phyloP scores from a whole-genome alignment of 2,329 filamentous ascomycete species.

The Fusarium neocosmosporiellum region DNA sequence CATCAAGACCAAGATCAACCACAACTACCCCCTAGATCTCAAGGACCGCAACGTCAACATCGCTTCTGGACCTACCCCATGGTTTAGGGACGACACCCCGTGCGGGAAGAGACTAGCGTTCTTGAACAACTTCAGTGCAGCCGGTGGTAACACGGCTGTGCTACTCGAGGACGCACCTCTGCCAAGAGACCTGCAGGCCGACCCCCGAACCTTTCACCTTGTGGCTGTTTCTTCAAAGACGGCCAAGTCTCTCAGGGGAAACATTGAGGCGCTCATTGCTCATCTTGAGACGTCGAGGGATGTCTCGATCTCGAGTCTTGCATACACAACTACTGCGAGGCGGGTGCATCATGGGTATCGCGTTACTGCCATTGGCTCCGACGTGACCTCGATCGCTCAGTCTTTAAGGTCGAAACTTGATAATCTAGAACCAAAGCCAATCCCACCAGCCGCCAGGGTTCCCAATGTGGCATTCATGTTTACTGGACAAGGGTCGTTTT shows the following conservation, averaged over 20 bases:
- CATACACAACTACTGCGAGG: slow-evolving; percentile 76
- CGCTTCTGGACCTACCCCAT: slow-evolving; percentile 63
- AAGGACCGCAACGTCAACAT: slow-evolving; percentile 69
- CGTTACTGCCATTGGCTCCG: slow-evolving; percentile 57
- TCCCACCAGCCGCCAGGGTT: slow-evolving; percentile 23
- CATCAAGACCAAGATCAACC: slow-evolving; percentile 73
- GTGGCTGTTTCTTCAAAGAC: slow-evolving; percentile 69
- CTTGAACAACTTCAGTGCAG: slow-evolving; percentile 78
- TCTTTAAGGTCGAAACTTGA: slow-evolving; percentile 13
- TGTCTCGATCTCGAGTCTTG: slow-evolving; percentile 65
- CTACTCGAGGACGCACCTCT: slow-evolving; percentile 71
- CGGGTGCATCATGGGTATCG: slow-evolving; percentile 70
- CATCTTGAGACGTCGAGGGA: slow-evolving; percentile 65
- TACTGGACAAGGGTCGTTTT: slow-evolving; percentile 58
- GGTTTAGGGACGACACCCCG: slow-evolving; percentile 55
- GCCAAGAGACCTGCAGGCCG: slow-evolving; percentile 57
- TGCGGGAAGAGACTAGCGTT: slow-evolving; percentile 62
- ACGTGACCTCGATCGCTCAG: slow-evolving; percentile 15
- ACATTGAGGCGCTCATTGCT: slow-evolving; percentile 64
- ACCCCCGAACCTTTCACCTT: slow-evolving; percentile 68
- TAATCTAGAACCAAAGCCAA: slow-evolving; percentile 26
- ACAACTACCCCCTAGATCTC: slow-evolving; percentile 67
- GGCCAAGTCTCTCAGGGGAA: slow-evolving; percentile 66
- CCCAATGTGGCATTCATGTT: slow-evolving; percentile 55
- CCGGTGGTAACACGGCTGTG: slow-evolving; percentile 77